Base-by-base conservation (phyloP, 257 asterid genomes). In the Petrea volubilis region DNA sequence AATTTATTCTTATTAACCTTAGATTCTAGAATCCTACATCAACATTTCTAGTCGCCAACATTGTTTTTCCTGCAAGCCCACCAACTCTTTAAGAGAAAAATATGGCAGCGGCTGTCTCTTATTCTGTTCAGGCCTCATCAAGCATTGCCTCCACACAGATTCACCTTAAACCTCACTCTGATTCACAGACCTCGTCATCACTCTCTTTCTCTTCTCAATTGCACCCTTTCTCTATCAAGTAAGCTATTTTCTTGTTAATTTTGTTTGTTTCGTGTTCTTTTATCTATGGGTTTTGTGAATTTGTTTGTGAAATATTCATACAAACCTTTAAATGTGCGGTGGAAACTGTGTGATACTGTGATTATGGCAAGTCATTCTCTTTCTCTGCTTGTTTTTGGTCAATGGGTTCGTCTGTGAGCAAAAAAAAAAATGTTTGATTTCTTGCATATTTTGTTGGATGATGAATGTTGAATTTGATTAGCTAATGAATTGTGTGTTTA, bases 201-300 rank as follows among this genome's bases (percentile, higher is more conserved):
- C 69, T 85, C 24, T 81, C 87, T 21, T 76, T 88, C 75, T 78
- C 92, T 60, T 88, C 96, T 65, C 86, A 73, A 67, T 65, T 85
- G 71, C 80, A 68, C 21, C 7, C 50, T 38, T 28, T 76, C 49
- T 72, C 85, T 38, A 46, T 85, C 68, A 83, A 67, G 97, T 88
- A 80, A 82, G 79, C 56, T 21, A 20, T 72, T 21, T 18, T 25
- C 33, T 10, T 7, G 1, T 67, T 14, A 21, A n/a, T 33, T 29
- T 58, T 10, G 23, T 4, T 23, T 21, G n/a, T 72, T 59, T 60
- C 18, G 28, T 3, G 33, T 33, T 50, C 60, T 47, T 73, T 10
- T 38, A 43, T 77, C 0, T 51, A 24, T 64, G 67, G 77, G 33
- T 40, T 59, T 61, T 64, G 58, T 47, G n/a, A 8, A 31, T 43